Evolutionary conservation across 192 early-diverging fungal species (phyloP).

Genomic region (Kickxella alabastrina): DNA sequence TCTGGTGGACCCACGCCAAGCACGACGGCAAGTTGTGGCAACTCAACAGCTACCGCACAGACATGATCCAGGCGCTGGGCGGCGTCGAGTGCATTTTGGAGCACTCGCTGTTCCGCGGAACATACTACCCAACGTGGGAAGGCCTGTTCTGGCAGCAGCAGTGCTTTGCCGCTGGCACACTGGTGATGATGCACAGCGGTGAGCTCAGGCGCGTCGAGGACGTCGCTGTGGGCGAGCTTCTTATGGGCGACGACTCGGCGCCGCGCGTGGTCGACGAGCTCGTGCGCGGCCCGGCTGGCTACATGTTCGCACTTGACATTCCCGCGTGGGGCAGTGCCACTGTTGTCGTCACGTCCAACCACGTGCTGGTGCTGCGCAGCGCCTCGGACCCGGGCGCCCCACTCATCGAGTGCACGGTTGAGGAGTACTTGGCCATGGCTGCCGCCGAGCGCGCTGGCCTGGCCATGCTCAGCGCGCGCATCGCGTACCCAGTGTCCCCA

Average conservation of each 20-base stretch:
- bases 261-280: constrained; percentile 38
- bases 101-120: constrained; percentile 98
- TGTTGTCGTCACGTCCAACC: constrained; percentile 35
- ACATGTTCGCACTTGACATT: constrained; percentile 20
- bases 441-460: neutral
- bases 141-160: constrained; percentile 97
- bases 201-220: constrained; percentile 22
- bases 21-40: constrained; percentile 93
- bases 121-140: constrained; percentile 97
- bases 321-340: constrained; percentile 12
- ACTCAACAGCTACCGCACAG: constrained; percentile 95
- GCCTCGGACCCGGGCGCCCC: neutral
- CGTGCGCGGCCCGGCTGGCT: constrained; percentile 20
- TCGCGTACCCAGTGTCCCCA: constrained; percentile 4
- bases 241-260: constrained; percentile 53
- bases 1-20: constrained; percentile 83
- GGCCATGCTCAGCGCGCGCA: constrained; percentile 13
- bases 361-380: constrained; percentile 22
- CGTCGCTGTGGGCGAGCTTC: constrained; percentile 31
- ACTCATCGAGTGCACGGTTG: constrained; percentile 18
- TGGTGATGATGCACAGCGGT: constrained; percentile 37
- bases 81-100: constrained; percentile 99
- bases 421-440: constrained; percentile 11
- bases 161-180: constrained; percentile 41
- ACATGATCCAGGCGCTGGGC: constrained; percentile 98